A percentile compares a stretch with the other conserved stretches of the same genome.
phyloP scores from a whole-genome alignment of 441 rosid genomes.

The Corymbia citriodora region DNA sequence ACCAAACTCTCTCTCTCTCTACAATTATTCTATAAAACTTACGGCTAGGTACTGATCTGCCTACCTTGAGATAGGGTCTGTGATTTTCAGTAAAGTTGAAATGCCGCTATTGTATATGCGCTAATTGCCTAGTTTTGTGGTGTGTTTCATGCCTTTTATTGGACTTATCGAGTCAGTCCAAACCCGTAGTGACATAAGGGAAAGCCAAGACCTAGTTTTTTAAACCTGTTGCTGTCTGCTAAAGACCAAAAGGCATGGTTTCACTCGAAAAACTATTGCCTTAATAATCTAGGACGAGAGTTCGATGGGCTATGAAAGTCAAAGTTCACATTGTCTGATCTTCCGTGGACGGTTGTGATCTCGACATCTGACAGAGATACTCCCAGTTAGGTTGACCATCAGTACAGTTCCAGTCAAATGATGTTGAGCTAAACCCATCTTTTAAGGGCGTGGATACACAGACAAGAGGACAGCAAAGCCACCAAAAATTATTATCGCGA shows the following conservation, averaged over 20 bases:
- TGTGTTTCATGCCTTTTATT: not conserved
- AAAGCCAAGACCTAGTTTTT: slow-evolving; percentile 35
- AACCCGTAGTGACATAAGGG: slow-evolving; percentile 27
- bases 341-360: slow-evolving; percentile 49
- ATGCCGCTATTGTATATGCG: slow-evolving; percentile 1
- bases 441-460: slow-evolving; percentile 48
- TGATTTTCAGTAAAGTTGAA: slow-evolving; percentile 43
- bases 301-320: slow-evolving; percentile 35
- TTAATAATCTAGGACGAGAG: not conserved
- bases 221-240: slow-evolving; percentile 5
- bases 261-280: not conserved
- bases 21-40: not conserved
- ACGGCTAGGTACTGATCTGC: not conserved
- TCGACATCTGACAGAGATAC: slow-evolving; percentile 35
- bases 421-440: slow-evolving; percentile 20
- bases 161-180: slow-evolving; percentile 20
- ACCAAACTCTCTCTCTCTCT: not conserved
- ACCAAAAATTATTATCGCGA: slow-evolving; percentile 21
- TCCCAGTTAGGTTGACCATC: slow-evolving; percentile 30
- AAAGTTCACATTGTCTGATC: slow-evolving; percentile 45
- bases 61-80: slow-evolving; percentile 5
- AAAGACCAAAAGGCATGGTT: slow-evolving; percentile 12
- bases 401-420: slow-evolving; percentile 16
- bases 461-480: slow-evolving; percentile 49
- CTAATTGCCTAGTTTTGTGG: not conserved